Evolutionary conservation across 495 filamentous ascomycete species (phyloP).

Genomic region (Podospora anserina): DNA sequence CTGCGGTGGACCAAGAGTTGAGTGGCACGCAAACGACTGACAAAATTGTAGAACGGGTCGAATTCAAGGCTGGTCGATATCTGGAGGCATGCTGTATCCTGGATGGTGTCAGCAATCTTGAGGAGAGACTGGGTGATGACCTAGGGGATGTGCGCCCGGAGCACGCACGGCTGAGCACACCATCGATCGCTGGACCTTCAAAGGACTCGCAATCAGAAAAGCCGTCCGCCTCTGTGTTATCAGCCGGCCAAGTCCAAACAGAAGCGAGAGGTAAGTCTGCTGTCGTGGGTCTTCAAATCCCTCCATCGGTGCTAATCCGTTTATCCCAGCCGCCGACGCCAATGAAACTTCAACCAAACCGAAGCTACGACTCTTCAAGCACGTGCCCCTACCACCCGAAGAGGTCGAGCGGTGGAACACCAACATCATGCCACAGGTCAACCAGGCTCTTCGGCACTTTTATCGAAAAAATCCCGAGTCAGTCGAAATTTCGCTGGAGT

Average conservation of each 20-base stretch:
- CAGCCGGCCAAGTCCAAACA: conserved; percentile 3
- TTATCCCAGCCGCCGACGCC: background rate
- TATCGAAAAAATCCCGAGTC: conserved; percentile 67
- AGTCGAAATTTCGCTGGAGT: conserved; percentile 69
- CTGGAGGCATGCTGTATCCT: conserved; percentile 51
- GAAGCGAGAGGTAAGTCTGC: background rate
- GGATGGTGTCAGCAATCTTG: conserved; percentile 47
- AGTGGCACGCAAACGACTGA: conserved; percentile 36
- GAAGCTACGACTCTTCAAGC: conserved; percentile 50
- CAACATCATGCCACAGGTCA: conserved; percentile 66
- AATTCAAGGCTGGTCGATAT: conserved; percentile 44
- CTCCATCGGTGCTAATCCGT: background rate
- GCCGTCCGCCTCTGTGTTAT: background rate
- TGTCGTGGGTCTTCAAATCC: background rate
- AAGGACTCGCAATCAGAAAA: conserved; percentile 17
- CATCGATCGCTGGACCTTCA: conserved; percentile 18
- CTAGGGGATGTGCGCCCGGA: conserved; percentile 26
- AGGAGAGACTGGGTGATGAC: conserved; percentile 45
- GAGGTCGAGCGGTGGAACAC: conserved; percentile 68
- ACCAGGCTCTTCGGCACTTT: conserved; percentile 55
- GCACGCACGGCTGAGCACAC: conserved; percentile 11
- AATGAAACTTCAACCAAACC: conserved; percentile 23
- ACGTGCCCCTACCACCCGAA: conserved; percentile 55
- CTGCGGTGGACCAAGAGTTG: conserved; percentile 68
- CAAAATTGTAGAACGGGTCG: conserved; percentile 39